Conservation (phyloP, 768 basidiomycete genomes). For the Porphyrellus cyaneotinctus region DNA sequence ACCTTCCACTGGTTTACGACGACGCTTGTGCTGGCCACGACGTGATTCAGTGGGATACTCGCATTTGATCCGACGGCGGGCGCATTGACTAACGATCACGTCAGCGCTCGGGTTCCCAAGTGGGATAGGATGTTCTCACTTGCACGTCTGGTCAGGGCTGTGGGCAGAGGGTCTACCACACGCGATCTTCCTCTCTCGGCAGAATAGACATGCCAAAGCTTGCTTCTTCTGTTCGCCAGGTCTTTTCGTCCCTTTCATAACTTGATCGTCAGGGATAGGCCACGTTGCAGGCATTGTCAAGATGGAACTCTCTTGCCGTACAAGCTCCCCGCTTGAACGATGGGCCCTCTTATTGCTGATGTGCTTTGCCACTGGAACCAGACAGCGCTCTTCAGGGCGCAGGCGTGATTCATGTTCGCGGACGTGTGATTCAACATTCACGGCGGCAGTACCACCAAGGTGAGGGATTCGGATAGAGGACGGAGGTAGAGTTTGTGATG, state of each 20-base stretch:
- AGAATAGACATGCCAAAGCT: conserved; percentile 45
- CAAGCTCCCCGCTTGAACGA: conserved; percentile 26
- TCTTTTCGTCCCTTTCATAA: conserved; percentile 32
- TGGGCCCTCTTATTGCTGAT: conserved; percentile 27
- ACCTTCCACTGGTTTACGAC: conserved; percentile 29
- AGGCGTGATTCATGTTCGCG: conserved; percentile 18
- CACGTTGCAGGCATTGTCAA: conserved; percentile 29
- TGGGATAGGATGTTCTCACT: conserved; percentile 33
- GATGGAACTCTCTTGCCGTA: conserved; percentile 27
- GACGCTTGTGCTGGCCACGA: conserved; percentile 44
- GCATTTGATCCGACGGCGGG: conserved; percentile 43
- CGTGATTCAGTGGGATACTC: conserved; percentile 49
- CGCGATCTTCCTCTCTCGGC: conserved; percentile 48
- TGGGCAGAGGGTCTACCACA: conserved; percentile 42
- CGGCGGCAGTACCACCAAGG: conserved; percentile 2
- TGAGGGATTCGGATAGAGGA: conserved; percentile 17
- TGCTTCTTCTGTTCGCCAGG: conserved; percentile 41
- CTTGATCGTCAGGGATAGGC: conserved; percentile 32
- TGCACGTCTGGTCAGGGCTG: conserved; percentile 40
- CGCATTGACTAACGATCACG: conserved; percentile 39
- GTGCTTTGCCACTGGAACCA: conserved; percentile 18
- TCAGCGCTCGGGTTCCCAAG: conserved; percentile 11
- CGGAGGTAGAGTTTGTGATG: conserved; percentile 19
- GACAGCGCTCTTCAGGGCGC: conserved; percentile 25
- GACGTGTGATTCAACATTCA: conserved; percentile 15